These are phyloP conservation scores for Kwoniella dendrophila DNA, from an alignment of 768 basidiomycete species.

Conservation along the genomic window DNA sequence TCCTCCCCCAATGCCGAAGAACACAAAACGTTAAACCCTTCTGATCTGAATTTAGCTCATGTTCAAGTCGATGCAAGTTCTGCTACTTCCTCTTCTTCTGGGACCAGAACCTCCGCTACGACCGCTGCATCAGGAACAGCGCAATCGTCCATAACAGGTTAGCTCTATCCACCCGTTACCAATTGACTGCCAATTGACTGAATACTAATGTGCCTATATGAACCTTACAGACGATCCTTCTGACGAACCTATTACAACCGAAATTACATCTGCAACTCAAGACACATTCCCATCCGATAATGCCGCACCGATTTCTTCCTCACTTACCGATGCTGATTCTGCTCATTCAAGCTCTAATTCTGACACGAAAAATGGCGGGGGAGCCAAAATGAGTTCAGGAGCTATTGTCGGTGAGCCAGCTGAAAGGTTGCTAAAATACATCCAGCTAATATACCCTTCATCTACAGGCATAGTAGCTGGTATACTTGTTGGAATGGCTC, in stretches of 20 bases:
- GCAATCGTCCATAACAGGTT: too few relatives aligned
- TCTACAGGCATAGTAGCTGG: slow-evolving; percentile 20
- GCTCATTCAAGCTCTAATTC: neutral
- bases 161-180: too few relatives aligned
- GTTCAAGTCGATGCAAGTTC: neutral
- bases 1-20: neutral
- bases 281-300: neutral
- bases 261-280: neutral
- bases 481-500: slow-evolving; percentile 12
- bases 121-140: too few relatives aligned
- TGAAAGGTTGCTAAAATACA: neutral
- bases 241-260: neutral
- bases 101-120: neutral
- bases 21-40: neutral
- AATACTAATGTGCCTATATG: too few relatives aligned
- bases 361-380: slow-evolving; percentile 6
- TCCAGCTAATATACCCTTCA: neutral
- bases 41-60: neutral
- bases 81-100: too few relatives aligned
- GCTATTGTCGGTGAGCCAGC: slow-evolving; percentile 21
- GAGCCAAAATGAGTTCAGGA: slow-evolving; percentile 16
- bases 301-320: neutral
- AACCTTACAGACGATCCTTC: too few relatives aligned
- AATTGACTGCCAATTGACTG: too few relatives aligned
- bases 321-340: neutral